A percentile compares a stretch with the other conserved stretches of the same genome.
phyloP scores from a whole-genome alignment of 768 basidiomycete species.

The Tricholoma matsutake region DNA sequence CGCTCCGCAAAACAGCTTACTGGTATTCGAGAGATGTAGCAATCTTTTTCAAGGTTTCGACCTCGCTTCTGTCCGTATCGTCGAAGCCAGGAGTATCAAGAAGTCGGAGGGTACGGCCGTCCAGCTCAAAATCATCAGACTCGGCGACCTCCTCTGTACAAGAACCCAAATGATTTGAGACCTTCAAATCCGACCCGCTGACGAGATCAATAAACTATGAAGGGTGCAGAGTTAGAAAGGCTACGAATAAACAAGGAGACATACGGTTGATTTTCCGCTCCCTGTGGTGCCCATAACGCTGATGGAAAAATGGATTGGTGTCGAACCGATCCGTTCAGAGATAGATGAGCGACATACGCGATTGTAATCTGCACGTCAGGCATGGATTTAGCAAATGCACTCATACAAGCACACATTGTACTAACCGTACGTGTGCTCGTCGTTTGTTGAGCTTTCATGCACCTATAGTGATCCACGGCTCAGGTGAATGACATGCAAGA shows the following conservation, averaged over 20 bases:
- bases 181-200: slow-evolving; percentile 1
- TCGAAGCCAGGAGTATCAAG: slow-evolving; percentile 20
- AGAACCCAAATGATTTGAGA: slow-evolving; percentile 6
- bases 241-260: not conserved
- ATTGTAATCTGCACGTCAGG: not conserved
- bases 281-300: slow-evolving; percentile 12
- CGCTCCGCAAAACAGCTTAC: not conserved
- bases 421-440: not conserved
- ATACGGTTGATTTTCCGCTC: slow-evolving; percentile 10
- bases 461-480: not conserved
- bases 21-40: slow-evolving; percentile 7
- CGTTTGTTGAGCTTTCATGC: not conserved
- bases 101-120: slow-evolving; percentile 4
- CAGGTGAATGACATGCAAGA: not conserved
- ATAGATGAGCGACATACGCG: not conserved
- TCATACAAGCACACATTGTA: not conserved
- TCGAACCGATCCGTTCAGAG: not conserved
- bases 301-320: not conserved
- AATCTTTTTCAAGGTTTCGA: slow-evolving; percentile 10
- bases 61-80: slow-evolving; percentile 4
- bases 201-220: slow-evolving; percentile 15
- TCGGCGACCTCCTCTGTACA: slow-evolving; percentile 12
- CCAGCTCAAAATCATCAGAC: not conserved
- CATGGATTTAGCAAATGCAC: not conserved
- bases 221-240: not conserved